Evolutionary conservation across 2,329 filamentous ascomycete species (phyloP).

Genomic region (Colletotrichum chlorophyti): DNA sequence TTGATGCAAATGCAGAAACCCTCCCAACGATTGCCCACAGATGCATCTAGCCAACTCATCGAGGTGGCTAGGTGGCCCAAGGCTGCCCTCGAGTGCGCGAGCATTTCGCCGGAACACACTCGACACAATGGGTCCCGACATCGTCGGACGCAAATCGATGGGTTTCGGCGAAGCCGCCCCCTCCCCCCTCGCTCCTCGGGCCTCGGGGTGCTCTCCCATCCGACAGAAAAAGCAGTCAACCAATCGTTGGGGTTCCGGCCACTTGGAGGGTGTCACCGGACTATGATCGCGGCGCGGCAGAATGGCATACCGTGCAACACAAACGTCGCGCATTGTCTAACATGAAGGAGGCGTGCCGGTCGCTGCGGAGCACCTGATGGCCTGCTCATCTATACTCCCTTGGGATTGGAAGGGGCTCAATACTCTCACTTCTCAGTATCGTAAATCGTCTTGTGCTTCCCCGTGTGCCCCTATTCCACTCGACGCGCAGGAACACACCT

Average conservation of each 20-base stretch:
- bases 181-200: too few relatives aligned
- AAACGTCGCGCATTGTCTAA: constrained; percentile 34
- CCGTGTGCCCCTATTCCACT: background rate
- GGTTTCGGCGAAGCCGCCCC: background rate
- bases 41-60: too few relatives aligned
- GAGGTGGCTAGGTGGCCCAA: background rate
- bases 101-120: constrained; percentile 1
- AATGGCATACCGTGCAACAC: constrained; percentile 35
- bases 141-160: background rate
- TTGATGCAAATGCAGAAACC: too few relatives aligned
- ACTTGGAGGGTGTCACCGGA: constrained; percentile 22
- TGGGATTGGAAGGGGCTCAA: constrained; percentile 1
- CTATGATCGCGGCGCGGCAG: constrained; percentile 30
- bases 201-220: background rate
- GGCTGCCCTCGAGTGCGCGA: too few relatives aligned
- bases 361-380: background rate
- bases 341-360: constrained; percentile 11
- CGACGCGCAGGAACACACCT: constrained; percentile 17
- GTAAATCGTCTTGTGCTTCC: constrained; percentile 2
- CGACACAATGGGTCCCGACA: too few relatives aligned
- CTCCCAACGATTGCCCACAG: too few relatives aligned
- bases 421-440: background rate
- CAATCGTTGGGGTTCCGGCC: constrained; percentile 21
- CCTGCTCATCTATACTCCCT: background rate
- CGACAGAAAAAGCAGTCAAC: background rate